Evolutionary conservation across 495 filamentous ascomycete species (phyloP), one percentile per base, ranked within the genome.

Genomic region (Rusavskia elegans): DNA sequence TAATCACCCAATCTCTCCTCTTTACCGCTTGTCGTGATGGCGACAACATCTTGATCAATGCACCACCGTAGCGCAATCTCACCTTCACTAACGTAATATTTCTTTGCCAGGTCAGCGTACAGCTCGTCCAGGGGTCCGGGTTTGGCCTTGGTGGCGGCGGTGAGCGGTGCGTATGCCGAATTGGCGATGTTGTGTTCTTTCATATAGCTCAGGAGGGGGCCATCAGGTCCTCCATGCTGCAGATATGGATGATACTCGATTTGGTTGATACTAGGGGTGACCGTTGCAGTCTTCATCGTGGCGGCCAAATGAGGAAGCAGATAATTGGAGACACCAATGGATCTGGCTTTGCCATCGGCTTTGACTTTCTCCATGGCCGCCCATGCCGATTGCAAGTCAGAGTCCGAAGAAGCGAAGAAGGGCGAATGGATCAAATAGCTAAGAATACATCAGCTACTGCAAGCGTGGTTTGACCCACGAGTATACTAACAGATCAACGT

Each of bases 171-270:
- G 63, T 90, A 95, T 30, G 82, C 84, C 4, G 73, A 68, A 0
- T 81, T 75, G 6, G 80, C 80, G 58, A 95, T 92, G 20, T 70
- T 69, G 53, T 87, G 71, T 61, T 77, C 66, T 58, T 77, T 73
- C 52, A 83, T 80, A 65, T 76, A 86, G 5, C 68, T 64, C 5
- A 93, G 38, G 16, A 94, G 71, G 7, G 19, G 20, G 4, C 44
- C 44, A 46, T 46, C 21, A 5, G 44, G 44, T n/a, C 67, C 65
- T 3, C 68, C 68, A 63, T 83, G 87, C 64, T 94, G 89, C 36
- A 95, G 72, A 63, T 95, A 94, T 0, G 87, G 83, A 59, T 94
- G 85, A 59, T 77, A 90, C 65, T 95, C 87, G 55, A 94, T 85
- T 71, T 94, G 88, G 66, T 95, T 94, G 59, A 88, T 74, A 2